These are phyloP conservation scores for Cucurbita ficifolia DNA, from an alignment of 306 rosid species.

Conservation along the genomic window DNA sequence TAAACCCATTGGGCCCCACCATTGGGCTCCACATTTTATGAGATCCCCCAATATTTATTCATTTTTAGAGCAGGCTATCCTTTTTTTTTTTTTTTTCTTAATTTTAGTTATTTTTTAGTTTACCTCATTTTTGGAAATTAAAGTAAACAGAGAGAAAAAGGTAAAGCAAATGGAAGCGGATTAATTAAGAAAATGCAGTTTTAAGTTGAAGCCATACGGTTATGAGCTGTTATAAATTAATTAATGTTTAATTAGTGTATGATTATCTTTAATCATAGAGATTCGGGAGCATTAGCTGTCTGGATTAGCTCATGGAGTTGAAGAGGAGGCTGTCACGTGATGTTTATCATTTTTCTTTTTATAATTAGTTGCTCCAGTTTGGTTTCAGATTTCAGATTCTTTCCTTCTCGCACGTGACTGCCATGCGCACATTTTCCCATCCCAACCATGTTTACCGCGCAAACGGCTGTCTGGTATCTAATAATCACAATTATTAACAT, in stretches of 20 bases:
- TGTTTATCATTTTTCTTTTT: neutral
- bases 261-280: slow-evolving; percentile 8
- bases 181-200: neutral
- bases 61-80: neutral
- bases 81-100: neutral
- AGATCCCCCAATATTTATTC: neutral
- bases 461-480: neutral
- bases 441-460: neutral
- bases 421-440: neutral
- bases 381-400: neutral
- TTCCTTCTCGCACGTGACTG: neutral
- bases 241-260: slow-evolving; percentile 1
- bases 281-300: slow-evolving; percentile 10
- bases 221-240: neutral
- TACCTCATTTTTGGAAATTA: no score
- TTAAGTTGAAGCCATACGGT: neutral
- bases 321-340: neutral
- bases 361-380: neutral
- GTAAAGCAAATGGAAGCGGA: neutral
- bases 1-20: neutral
- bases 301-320: neutral
- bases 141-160: neutral
- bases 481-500: neutral
- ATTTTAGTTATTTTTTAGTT: no score
- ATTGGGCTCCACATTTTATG: neutral